Evolutionary conservation across 208 protist species (phyloP), one percentile per base, ranked within the genome.

Genomic region (Acanthamoeba polyphaga): DNA sequence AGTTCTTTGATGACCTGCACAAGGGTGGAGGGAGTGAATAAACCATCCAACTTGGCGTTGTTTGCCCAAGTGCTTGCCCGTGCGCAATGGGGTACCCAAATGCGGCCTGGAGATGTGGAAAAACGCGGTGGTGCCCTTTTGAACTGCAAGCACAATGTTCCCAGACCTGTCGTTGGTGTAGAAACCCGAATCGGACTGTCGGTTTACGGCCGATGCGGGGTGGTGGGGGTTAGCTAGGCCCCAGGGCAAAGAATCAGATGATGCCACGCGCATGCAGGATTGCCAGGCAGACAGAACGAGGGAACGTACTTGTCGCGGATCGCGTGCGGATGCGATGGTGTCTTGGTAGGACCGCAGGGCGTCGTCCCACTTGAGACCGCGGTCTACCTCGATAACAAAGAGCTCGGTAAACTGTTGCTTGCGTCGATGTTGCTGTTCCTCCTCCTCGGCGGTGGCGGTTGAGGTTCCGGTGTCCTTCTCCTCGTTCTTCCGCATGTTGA

Each of bases 151-250:
- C 27, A 88, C 80, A 24, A 88, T 43, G 34, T 88, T 64, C 8
- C 80, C 80, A 9, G 80, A 88, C 51, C 43, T 34, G 34, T 88
- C 34, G 29, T 88, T 55, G n/a, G 43, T 88, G 80, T 88, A 88
- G 53, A 88, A 88, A 12, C 80, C 80, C 15, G 51, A n/a, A 8
- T 53, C 46, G 27, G 49, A n/a, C 43, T 66, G 43, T 19, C 17
- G 8, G 12, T 32, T 19, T 9, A 17, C 46, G 38, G 3, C 17
- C 38, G 38, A 38, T 38, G 38, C 38, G 38, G 38, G 38, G 38
- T 38, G 38, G 38, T 38, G 38, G 38, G 1, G 38, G 38, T 38
- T 38, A 38, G 38, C 38, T 38, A 38, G 38, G 1, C 38, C 38
- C 38, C 38, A 38, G 38, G 3, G 38, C 38, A 38, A 38, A 38